A percentile compares a stretch with the other conserved stretches of the same genome.
Conservation (phyloP, 2,329 filamentous ascomycete genomes). For the Beauveria caledonica region DNA sequence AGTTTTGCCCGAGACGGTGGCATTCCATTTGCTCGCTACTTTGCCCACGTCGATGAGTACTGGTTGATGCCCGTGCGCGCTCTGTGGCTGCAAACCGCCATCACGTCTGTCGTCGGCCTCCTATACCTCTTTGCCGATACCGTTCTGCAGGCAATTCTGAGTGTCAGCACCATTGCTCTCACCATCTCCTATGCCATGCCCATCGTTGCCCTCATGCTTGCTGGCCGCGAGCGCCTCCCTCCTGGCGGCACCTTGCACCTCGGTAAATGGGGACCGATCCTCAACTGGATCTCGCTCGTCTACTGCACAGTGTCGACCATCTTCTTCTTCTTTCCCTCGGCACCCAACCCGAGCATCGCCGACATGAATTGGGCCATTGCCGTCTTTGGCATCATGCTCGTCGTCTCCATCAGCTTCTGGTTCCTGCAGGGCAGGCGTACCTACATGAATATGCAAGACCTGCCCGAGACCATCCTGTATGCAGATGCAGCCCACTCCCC, state of each 20-base stretch:
- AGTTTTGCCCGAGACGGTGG: constrained; percentile 47
- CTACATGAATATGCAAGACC: constrained; percentile 17
- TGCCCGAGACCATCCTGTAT: constrained; percentile 16
- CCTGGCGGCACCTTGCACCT: constrained; percentile 35
- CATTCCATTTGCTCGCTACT: constrained; percentile 35
- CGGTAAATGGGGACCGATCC: constrained; percentile 33
- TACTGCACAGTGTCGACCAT: constrained; percentile 45
- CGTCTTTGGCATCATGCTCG: constrained; percentile 47
- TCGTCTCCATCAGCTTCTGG: constrained; percentile 43
- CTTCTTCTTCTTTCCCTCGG: constrained; percentile 46
- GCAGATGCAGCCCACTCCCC: constrained; percentile 1
- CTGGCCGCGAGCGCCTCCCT: constrained; percentile 44
- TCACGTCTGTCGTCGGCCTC: constrained; percentile 38
- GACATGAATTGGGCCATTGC: constrained; percentile 53
- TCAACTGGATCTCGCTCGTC: constrained; percentile 41
- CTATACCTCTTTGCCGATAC: constrained; percentile 47
- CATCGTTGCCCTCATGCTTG: constrained; percentile 37
- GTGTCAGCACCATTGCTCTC: constrained; percentile 47
- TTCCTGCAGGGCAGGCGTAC: constrained; percentile 35
- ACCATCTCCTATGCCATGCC: constrained; percentile 43
- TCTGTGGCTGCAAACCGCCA: constrained; percentile 42
- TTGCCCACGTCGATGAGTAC: constrained; percentile 31
- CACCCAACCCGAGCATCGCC: constrained; percentile 33
- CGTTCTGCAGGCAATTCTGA: constrained; percentile 44
- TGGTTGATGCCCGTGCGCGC: constrained; percentile 47